phyloP scores from a whole-genome alignment of 2,329 filamentous ascomycete genomes.

The Colletotrichum sp. region DNA sequence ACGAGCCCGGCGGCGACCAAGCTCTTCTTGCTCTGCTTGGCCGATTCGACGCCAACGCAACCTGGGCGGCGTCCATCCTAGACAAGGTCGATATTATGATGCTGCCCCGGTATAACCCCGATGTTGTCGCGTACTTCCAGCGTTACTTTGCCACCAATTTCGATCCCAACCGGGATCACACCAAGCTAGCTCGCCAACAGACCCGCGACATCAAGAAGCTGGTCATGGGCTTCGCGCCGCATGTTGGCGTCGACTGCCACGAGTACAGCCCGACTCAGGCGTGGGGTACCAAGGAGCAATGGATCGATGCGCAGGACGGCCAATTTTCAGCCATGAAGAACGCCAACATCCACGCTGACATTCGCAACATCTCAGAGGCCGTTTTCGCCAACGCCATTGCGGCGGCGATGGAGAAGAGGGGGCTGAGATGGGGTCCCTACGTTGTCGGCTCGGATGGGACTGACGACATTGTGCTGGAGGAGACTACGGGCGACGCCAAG shows the following conservation, averaged over 20 bases:
- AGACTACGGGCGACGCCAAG: conserved; percentile 32
- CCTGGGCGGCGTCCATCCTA: conserved; percentile 32
- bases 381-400: conserved; percentile 32
- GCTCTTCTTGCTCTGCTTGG: conserved; percentile 33
- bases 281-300: conserved; percentile 26
- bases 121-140: conserved; percentile 39
- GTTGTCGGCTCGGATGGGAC: conserved; percentile 23
- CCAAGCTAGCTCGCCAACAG: conserved; percentile 34
- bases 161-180: conserved; percentile 38
- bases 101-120: conserved; percentile 36
- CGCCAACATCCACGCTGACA: conserved; percentile 34
- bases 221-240: conserved; percentile 29
- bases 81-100: conserved; percentile 32
- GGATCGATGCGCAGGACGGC: conserved; percentile 29
- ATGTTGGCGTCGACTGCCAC: conserved; percentile 37
- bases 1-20: conserved; percentile 36
- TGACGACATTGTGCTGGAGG: conserved; percentile 24
- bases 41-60: conserved; percentile 30
- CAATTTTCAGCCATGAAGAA: conserved; percentile 38
- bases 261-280: conserved; percentile 29
- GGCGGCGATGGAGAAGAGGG: conserved; percentile 30
- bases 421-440: conserved; percentile 33
- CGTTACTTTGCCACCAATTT: conserved; percentile 30
- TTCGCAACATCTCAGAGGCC: conserved; percentile 31
- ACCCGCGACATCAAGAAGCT: conserved; percentile 34